Conservation (phyloP, 1,284 basidiomycete species). For the Athelia psychrophila region DNA sequence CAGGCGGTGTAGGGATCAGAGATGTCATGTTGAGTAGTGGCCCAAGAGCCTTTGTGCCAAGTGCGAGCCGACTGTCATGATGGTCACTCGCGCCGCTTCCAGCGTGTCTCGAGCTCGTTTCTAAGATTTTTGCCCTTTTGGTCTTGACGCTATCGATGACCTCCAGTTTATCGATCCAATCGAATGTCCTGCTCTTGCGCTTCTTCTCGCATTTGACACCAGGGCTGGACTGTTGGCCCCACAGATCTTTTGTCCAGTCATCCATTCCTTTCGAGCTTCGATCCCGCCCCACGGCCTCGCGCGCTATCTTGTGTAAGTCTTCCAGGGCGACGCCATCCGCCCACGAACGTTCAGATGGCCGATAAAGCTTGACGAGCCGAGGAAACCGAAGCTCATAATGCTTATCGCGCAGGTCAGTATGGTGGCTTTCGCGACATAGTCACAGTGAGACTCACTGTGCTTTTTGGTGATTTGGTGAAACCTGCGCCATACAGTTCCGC, state of each 20-base stretch:
- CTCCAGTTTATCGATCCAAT: slow-evolving; percentile 34
- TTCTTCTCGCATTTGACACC: slow-evolving; percentile 31
- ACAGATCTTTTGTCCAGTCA: slow-evolving; percentile 36
- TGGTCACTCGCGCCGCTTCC: neutral
- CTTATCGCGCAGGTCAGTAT: slow-evolving; percentile 33
- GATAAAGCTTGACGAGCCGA: slow-evolving; percentile 66
- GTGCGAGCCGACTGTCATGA: neutral
- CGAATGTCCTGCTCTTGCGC: slow-evolving; percentile 28
- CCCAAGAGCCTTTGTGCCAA: slow-evolving; percentile 12
- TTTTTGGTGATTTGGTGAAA: slow-evolving; percentile 63
- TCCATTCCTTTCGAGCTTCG: slow-evolving; percentile 35
- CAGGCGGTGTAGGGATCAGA: neutral
- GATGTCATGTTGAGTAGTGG: slow-evolving; percentile 7
- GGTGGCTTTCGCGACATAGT: neutral
- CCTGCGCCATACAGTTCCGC: slow-evolving; percentile 80
- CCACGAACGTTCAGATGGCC: slow-evolving; percentile 61
- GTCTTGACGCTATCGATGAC: slow-evolving; percentile 15
- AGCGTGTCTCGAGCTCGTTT: neutral
- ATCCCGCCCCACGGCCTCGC: slow-evolving; percentile 48
- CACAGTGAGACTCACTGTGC: slow-evolving; percentile 51
- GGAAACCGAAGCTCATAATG: slow-evolving; percentile 84
- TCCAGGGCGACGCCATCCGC: slow-evolving; percentile 45
- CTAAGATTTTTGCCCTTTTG: slow-evolving; percentile 1
- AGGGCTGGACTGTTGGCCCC: slow-evolving; percentile 35
- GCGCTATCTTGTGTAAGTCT: slow-evolving; percentile 50